A percentile compares a stretch with the other conserved stretches of the same genome.
These are phyloP conservation scores for Litchi chinensis DNA, from an alignment of 345 rosid genomes.

Conservation along the genomic window DNA sequence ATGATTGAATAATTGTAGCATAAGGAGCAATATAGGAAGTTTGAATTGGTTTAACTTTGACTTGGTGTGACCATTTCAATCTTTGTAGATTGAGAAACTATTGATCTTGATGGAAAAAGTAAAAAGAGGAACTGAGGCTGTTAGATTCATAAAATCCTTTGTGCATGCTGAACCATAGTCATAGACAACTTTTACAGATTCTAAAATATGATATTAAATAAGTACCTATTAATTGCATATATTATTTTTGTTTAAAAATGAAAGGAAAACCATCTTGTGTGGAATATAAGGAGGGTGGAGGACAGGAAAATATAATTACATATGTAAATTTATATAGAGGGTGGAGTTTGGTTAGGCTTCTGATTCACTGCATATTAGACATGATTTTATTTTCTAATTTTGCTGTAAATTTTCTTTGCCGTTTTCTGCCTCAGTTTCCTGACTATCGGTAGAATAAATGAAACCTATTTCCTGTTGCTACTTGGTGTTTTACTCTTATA, in stretches of 20 bases:
- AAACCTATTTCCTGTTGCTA: not conserved
- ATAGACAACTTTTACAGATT: not conserved
- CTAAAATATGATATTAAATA: not conserved
- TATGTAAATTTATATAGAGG: not conserved
- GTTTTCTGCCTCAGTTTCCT: not conserved
- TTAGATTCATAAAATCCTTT: not conserved
- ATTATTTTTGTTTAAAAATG: not conserved
- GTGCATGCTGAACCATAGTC: not conserved
- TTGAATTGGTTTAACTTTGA: constrained; percentile 4
- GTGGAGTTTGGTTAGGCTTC: not conserved
- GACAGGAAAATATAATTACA: not conserved
- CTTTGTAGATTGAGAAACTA: not conserved
- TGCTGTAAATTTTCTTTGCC: not conserved
- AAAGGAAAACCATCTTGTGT: not conserved
- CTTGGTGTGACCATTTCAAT: not conserved
- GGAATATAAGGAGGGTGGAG: not conserved
- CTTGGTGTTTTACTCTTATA: not conserved
- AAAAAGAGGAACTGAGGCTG: not conserved
- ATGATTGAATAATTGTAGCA: not conserved
- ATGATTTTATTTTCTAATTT: not conserved
- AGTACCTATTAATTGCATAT: not conserved
- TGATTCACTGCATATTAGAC: not conserved
- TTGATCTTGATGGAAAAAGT: not conserved
- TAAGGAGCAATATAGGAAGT: not conserved
- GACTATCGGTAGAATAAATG: not conserved